A percentile compares a stretch with the other conserved stretches of the same genome.
phyloP scores from a whole-genome alignment of 73 alveolate species.

The Loxodes magnus region DNA sequence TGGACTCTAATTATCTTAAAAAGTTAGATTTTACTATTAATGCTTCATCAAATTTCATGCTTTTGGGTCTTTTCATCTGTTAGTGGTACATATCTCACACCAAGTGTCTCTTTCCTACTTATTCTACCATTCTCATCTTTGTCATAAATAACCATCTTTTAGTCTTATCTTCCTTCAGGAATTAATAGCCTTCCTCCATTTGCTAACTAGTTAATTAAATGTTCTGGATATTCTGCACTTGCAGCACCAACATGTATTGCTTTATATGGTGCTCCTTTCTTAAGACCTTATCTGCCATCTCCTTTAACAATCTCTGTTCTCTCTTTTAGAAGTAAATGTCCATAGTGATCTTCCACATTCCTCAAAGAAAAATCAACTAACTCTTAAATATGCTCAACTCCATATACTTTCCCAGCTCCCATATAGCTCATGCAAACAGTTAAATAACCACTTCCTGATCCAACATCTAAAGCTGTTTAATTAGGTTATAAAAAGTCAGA shows the following conservation, averaged over 20 bases:
- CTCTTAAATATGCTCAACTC: conserved; percentile 40
- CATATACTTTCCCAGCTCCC: conserved; percentile 37
- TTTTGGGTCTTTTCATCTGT: too few species aligned
- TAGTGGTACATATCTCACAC: too few species aligned
- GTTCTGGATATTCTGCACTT: conserved; percentile 16
- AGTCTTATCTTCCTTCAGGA: too few species aligned
- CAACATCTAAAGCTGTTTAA: conserved; percentile 30
- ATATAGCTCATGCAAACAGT: conserved; percentile 29
- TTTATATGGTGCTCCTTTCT: conserved; percentile 58
- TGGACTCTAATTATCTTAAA: too few species aligned
- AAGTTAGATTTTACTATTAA: too few species aligned
- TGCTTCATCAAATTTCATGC: too few species aligned
- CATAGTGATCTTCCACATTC: conserved; percentile 21
- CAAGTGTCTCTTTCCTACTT: too few species aligned
- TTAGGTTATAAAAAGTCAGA: conserved; percentile 9
- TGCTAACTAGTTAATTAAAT: conserved; percentile 21
- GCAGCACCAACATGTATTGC: conserved; percentile 85
- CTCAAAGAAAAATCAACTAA: conserved; percentile 12
- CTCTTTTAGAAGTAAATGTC: conserved; percentile 12
- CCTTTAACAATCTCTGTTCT: conserved; percentile 13
- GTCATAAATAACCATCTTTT: too few species aligned
- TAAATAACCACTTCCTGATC: conserved; percentile 51
- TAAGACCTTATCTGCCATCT: conserved; percentile 67
- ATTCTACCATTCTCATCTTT: too few species aligned
- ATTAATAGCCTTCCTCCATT: conserved; percentile 48